Base-by-base conservation (phyloP, 306 rosid genomes). In the Argentina anserina region DNA sequence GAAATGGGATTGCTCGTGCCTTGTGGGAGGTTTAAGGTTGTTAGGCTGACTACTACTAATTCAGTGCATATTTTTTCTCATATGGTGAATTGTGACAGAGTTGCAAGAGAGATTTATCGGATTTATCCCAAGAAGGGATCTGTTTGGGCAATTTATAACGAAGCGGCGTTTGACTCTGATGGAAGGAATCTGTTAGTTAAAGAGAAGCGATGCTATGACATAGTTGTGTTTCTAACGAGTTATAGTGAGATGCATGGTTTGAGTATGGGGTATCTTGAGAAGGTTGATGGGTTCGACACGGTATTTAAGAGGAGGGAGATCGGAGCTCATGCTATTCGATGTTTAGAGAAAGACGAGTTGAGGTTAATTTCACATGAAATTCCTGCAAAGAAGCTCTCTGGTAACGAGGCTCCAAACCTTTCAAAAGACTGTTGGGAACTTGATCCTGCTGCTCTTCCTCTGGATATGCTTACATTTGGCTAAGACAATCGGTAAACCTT, bases 401-500 rank as follows among this genome's bases (percentile, higher is more conserved):
- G 81, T n/a, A 46, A 75, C 1, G 96, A 86, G 74, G 84, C 84
- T 78, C 79, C 89, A 56, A 86, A 80, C 52, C 78, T 82, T 70
- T 40, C 84, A 75, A 88, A 88, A 79, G 86, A 83, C 69, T 94
- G 90, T 76, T 91, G 96, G 98, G 96, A 94, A 56, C 98, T 94
- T 68, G 96, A 94, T 85, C 98, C 97, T 42, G 98, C 97, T 65
- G 91, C 97, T 14, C 97, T 94, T 85, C 90, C 97, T 65, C 69
- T 90, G 17, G 87, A 89, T 82, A 80, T 91, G 75, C 92, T 88
- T 36, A 80, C 86, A 39, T 72, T 74, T 71, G 78, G 83, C 68
- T 56, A 45, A 40, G 33, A 71, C 65, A 45, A 81, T 79, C 74
- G 20, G 69, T 53, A 78, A 72, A 63, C 74, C 73, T 15, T 40